Percentiles rank a stretch among this genome's conserved stretches.
These are phyloP conservation scores for Phytophthora multivora DNA, from an alignment of 352 stramenopile species.

Conservation along the genomic window DNA sequence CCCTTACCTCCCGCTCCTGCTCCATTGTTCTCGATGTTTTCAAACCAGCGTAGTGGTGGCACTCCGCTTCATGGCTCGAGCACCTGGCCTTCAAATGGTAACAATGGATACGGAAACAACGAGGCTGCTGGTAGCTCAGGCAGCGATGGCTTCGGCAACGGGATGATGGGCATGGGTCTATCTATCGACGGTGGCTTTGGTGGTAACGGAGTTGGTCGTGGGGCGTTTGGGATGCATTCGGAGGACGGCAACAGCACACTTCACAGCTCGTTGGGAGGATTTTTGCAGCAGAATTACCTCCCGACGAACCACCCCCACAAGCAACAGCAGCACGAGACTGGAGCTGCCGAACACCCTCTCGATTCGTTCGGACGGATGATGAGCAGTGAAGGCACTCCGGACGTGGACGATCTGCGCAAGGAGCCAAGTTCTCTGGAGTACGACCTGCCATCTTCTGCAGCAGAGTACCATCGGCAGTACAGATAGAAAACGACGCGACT, in stretches of 20 bases:
- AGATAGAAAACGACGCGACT: constrained; percentile 35
- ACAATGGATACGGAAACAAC: constrained; percentile 27
- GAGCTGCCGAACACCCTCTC: constrained; percentile 42
- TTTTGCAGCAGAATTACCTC: constrained; percentile 64
- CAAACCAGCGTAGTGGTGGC: constrained; percentile 33
- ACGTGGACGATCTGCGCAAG: constrained; percentile 31
- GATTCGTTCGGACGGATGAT: constrained; percentile 54
- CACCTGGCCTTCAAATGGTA: constrained; percentile 30
- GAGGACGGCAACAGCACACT: constrained; percentile 25
- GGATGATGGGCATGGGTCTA: constrained; percentile 54
- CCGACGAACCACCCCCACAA: constrained; percentile 40
- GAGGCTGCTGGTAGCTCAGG: constrained; percentile 14
- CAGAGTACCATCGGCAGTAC: constrained; percentile 48
- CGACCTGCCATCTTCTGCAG: constrained; percentile 41
- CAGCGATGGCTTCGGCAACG: constrained; percentile 49
- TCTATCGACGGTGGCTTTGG: constrained; percentile 43
- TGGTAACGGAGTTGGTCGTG: constrained; percentile 21
- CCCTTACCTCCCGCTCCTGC: constrained; percentile 47
- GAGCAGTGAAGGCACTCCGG: constrained; percentile 31
- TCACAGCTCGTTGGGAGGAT: constrained; percentile 67
- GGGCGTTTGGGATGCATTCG: constrained; percentile 41
- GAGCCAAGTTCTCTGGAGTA: constrained; percentile 35
- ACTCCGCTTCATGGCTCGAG: constrained; percentile 39
- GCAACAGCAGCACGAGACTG: constrained; percentile 29
- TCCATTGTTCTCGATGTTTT: constrained; percentile 70